Evolutionary conservation across 805 yeast genomes (phyloP).

Genomic region (Soucietia sequanensis): DNA sequence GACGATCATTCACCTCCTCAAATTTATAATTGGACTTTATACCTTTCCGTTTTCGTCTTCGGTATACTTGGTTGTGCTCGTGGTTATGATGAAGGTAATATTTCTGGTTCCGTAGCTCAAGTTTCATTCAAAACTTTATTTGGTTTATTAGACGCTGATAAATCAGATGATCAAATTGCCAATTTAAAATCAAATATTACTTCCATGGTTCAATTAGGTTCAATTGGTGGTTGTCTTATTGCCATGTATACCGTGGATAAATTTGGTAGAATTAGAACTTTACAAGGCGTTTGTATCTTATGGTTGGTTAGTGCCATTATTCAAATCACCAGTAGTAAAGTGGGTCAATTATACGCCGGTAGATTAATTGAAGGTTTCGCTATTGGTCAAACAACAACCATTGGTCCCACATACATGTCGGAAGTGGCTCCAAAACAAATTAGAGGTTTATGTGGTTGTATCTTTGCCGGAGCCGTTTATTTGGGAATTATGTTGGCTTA

Average conservation of each 20-base stretch:
- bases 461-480: slow-evolving; percentile 57
- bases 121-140: slow-evolving; percentile 39
- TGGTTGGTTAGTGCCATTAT: slow-evolving; percentile 47
- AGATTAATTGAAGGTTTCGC: slow-evolving; percentile 51
- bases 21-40: slow-evolving; percentile 45
- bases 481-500: slow-evolving; percentile 49
- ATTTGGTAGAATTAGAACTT: slow-evolving; percentile 48
- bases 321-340: slow-evolving; percentile 41
- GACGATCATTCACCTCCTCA: slow-evolving; percentile 35
- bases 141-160: slow-evolving; percentile 39
- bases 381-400: slow-evolving; percentile 52
- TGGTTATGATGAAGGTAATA: slow-evolving; percentile 56
- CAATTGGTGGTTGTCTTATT: slow-evolving; percentile 48
- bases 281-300: slow-evolving; percentile 39
- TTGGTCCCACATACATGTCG: slow-evolving; percentile 52
- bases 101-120: slow-evolving; percentile 45
- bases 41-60: slow-evolving; percentile 43
- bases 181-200: slow-evolving; percentile 50
- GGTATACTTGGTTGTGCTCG: slow-evolving; percentile 55
- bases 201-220: slow-evolving; percentile 56
- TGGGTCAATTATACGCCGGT: slow-evolving; percentile 54
- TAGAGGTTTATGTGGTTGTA: slow-evolving; percentile 49
- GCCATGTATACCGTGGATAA: slow-evolving; percentile 47
- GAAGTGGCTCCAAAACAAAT: slow-evolving; percentile 52
- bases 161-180: slow-evolving; percentile 34